Evolutionary conservation across 805 yeast species (phyloP), one percentile per base, ranked within the genome.

Genomic region (Candida fluviatilis): DNA sequence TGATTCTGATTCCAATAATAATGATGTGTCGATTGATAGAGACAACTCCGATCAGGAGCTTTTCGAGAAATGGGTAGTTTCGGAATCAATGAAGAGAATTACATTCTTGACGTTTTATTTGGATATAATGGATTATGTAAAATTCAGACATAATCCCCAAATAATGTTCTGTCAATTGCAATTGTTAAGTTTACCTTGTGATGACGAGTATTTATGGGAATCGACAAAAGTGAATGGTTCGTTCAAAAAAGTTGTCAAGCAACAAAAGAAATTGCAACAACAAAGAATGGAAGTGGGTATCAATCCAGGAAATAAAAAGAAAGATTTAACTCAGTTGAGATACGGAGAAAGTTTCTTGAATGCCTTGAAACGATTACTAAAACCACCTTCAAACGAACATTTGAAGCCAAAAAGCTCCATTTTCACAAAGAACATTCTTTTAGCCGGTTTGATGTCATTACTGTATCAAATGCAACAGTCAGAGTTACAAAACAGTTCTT

Each of bases 101-200:
- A 85, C 95, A 1, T 77, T 81, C 41, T 78, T 84, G 78, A 88
- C 95, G 11, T 88, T 87, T 55, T 83, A 82, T 54, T 68, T 84
- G 50, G 96, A 87, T 58, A 80, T 84, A 2, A 73, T 82, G 2
- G 95, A 88, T 62, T 84, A 88, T 27, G 76, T 83, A 12, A 73
- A 84, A 35, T 86, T 83, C 57, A 84, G 95, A 4, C 95, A 87
- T 58, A 76, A 82, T 41, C 73, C 73, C 0, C 66, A 58, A 23
- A 61, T 68, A 13, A 43, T 57, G 16, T 65, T 66, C 39, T 54
- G 60, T 35, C 73, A 66, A 36, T 47, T 66, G 23, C 73, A 68
- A 46, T 44, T 68, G 12, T 47, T 68, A 29, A 64, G 59, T 37
- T 48, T 68, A 14, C 73, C 73, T 2, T 66, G 73, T 41, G 71